These are phyloP conservation scores for Dothistroma pini DNA, from an alignment of 2,329 filamentous ascomycete species.

Conservation along the genomic window DNA sequence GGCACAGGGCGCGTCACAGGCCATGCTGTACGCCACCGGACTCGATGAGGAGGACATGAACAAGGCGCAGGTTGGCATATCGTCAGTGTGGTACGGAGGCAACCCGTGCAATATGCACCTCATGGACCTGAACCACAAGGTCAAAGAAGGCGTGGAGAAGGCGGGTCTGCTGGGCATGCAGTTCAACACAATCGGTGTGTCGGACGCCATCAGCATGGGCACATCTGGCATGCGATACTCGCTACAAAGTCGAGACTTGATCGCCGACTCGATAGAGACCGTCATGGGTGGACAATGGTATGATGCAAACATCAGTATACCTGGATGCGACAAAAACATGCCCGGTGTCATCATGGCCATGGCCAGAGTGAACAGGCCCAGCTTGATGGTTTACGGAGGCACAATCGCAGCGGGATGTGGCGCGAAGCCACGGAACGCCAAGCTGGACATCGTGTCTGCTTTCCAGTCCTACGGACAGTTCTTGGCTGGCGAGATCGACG, in stretches of 20 bases:
- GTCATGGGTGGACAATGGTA: conserved; percentile 99
- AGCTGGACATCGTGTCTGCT: conserved; percentile 89
- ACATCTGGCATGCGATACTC: conserved; percentile 91
- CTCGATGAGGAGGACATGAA: conserved; percentile 81
- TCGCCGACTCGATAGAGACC: conserved; percentile 97
- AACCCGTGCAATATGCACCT: conserved; percentile 99
- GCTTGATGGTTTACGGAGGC: conserved; percentile 96
- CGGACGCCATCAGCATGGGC: conserved; percentile 97
- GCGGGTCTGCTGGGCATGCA: conserved; percentile 85
- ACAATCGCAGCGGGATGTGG: conserved; percentile 91
- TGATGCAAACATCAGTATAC: conserved; percentile 93
- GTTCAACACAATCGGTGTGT: conserved; percentile 99
- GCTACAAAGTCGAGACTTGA: conserved; percentile 84
- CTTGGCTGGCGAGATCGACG: conserved; percentile 83
- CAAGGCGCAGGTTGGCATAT: conserved; percentile 97
- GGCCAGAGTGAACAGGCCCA: conserved; percentile 89
- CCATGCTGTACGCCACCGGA: conserved; percentile 97
- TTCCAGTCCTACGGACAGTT: conserved; percentile 98
- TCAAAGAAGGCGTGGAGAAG: conserved; percentile 67
- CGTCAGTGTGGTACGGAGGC: conserved; percentile 95
- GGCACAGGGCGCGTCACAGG: conserved; percentile 96
- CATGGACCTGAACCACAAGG: conserved; percentile 77
- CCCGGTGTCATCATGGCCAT: conserved; percentile 72
- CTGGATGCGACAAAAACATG: conserved; percentile 99
- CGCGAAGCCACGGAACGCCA: conserved; percentile 60